Percentiles rank a stretch among this genome's conserved stretches.
Conservation (phyloP, 352 stramenopile species). For the Thraustotheca clavata region DNA sequence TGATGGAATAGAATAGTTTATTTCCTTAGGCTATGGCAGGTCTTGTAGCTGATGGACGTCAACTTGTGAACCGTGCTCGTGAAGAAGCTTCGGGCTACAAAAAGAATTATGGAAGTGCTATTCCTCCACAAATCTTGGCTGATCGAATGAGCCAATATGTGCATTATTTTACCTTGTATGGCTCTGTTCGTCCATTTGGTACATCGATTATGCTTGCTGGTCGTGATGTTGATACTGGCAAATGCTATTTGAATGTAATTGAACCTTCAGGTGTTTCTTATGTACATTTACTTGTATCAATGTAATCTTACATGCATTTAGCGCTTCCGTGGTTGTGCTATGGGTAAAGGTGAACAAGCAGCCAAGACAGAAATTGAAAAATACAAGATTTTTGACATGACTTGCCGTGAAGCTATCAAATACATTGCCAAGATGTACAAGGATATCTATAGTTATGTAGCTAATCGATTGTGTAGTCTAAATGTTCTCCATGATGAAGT, state of each 20-base stretch:
- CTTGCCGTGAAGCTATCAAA: slow-evolving; percentile 94
- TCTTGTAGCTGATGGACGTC: slow-evolving; percentile 91
- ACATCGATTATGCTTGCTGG: slow-evolving; percentile 92
- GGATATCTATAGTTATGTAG: not conserved
- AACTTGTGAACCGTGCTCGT: slow-evolving; percentile 93
- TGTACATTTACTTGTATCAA: slow-evolving; percentile 31
- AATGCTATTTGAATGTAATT: slow-evolving; percentile 85
- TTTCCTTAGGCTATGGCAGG: slow-evolving; percentile 84
- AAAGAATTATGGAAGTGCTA: slow-evolving; percentile 93
- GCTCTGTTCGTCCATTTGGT: slow-evolving; percentile 95
- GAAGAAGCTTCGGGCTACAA: slow-evolving; percentile 94
- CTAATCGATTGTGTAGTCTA: slow-evolving; percentile 46
- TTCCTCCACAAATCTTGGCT: slow-evolving; percentile 90
- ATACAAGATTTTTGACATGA: slow-evolving; percentile 92
- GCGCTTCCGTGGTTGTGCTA: slow-evolving; percentile 94
- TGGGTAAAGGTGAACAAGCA: slow-evolving; percentile 96
- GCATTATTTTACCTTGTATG: slow-evolving; percentile 99
- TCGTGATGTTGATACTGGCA: slow-evolving; percentile 92
- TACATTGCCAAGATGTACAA: slow-evolving; percentile 96
- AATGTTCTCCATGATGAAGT: slow-evolving; percentile 94
- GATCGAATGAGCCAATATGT: slow-evolving; percentile 95
- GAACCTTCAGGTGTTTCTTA: slow-evolving; percentile 89
- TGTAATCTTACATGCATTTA: slow-evolving; percentile 33
- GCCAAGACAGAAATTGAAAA: slow-evolving; percentile 99
- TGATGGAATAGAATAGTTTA: not conserved